These are phyloP conservation scores for Penicillium sp. DNA, from an alignment of 2,329 filamentous ascomycete species.

Conservation along the genomic window DNA sequence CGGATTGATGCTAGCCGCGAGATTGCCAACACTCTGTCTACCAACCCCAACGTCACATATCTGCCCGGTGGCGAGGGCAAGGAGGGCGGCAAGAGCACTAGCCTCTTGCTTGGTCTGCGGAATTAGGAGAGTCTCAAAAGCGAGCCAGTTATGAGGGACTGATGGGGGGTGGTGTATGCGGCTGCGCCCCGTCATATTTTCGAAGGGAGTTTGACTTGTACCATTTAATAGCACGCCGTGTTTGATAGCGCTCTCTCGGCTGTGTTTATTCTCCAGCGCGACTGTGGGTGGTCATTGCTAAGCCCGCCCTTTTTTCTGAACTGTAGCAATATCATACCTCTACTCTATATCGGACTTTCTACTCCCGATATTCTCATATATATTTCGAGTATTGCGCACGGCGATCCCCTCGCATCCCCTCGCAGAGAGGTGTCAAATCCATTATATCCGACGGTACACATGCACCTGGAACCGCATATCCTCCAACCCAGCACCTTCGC, in stretches of 20 bases:
- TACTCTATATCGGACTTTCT: slow-evolving; percentile 17
- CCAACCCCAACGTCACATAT: slow-evolving; percentile 95
- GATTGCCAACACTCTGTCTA: slow-evolving; percentile 83
- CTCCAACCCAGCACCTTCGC: slow-evolving; percentile 82
- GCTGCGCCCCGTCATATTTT: slow-evolving; percentile 11
- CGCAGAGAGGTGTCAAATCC: neutral
- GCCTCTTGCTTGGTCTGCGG: slow-evolving; percentile 65
- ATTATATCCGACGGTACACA: slow-evolving; percentile 59
- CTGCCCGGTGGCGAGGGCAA: slow-evolving; percentile 68
- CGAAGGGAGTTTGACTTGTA: slow-evolving; percentile 20
- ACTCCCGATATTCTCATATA: neutral
- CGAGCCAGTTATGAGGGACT: slow-evolving; percentile 4
- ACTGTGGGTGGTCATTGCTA: slow-evolving; percentile 10
- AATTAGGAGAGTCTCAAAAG: slow-evolving; percentile 37
- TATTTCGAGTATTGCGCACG: neutral
- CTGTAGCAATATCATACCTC: slow-evolving; percentile 30
- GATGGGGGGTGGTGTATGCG: slow-evolving; percentile 6
- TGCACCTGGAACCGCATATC: slow-evolving; percentile 96
- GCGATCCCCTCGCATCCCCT: too few relatives aligned
- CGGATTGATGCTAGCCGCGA: slow-evolving; percentile 96
- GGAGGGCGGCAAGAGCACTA: slow-evolving; percentile 61
- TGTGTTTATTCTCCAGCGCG: slow-evolving; percentile 29
- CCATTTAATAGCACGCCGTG: slow-evolving; percentile 27
- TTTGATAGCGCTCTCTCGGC: slow-evolving; percentile 25
- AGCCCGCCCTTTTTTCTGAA: slow-evolving; percentile 14